Evolutionary conservation across 2,329 filamentous ascomycete genomes (phyloP).

Genomic region (Mariannaea elegans): DNA sequence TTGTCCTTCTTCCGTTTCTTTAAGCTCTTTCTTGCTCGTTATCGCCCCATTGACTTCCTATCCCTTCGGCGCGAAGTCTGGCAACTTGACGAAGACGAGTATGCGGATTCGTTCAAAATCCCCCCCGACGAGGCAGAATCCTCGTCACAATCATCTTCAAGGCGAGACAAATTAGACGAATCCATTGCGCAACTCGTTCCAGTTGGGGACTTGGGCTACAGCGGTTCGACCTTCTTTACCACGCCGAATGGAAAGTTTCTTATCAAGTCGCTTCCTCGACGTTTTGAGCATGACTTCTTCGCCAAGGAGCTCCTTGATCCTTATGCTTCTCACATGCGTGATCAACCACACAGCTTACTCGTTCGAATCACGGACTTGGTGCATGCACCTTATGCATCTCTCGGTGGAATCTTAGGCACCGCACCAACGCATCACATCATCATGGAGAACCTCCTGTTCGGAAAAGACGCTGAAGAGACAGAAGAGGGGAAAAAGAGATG

Average conservation of each 20-base stretch:
- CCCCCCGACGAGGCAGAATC: constrained; percentile 37
- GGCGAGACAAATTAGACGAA: constrained; percentile 43
- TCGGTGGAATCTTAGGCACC: constrained; percentile 67
- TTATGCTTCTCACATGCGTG: constrained; percentile 71
- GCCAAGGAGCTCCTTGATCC: constrained; percentile 70
- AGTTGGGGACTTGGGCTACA: constrained; percentile 77
- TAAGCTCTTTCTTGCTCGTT: constrained; percentile 41
- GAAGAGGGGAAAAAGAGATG: constrained; percentile 54
- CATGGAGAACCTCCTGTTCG: constrained; percentile 79
- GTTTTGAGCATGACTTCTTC: constrained; percentile 77
- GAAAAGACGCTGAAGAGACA: constrained; percentile 56
- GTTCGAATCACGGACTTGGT: constrained; percentile 78
- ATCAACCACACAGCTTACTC: constrained; percentile 67
- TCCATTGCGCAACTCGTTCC: constrained; percentile 54
- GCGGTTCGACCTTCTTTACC: constrained; percentile 78
- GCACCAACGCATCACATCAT: constrained; percentile 78
- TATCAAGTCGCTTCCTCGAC: constrained; percentile 75
- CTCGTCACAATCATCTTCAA: not conserved
- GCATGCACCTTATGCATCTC: constrained; percentile 60
- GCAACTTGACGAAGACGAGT: constrained; percentile 49
- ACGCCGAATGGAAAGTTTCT: constrained; percentile 73
- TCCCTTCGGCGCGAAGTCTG: constrained; percentile 42
- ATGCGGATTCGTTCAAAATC: constrained; percentile 47
- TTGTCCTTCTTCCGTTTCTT: constrained; percentile 47
- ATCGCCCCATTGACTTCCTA: constrained; percentile 42